phyloP scores from a whole-genome alignment of 2,329 filamentous ascomycete genomes.

The Botryosphaeria dothidea region DNA sequence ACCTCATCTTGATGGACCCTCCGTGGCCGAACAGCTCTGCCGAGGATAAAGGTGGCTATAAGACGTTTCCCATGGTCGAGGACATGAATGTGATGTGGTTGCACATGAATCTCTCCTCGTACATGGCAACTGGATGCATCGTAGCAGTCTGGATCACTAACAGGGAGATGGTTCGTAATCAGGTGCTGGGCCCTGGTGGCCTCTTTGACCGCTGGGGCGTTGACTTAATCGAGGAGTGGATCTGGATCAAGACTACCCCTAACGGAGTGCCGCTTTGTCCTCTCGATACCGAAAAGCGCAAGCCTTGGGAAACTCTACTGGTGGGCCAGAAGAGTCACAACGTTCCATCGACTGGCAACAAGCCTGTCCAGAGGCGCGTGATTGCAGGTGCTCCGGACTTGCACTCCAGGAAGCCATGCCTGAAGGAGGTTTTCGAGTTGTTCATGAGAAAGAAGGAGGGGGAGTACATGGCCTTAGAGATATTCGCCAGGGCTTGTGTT shows the following conservation, averaged over 20 bases:
- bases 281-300: conserved; percentile 65
- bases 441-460: conserved; percentile 41
- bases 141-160: conserved; percentile 80
- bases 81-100: conserved; percentile 48
- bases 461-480: conserved; percentile 64
- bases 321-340: conserved; percentile 50
- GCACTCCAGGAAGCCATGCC: conserved; percentile 76
- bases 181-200: conserved; percentile 57
- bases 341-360: neutral
- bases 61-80: conserved; percentile 49
- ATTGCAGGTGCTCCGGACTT: conserved; percentile 72
- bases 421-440: conserved; percentile 61
- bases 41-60: conserved; percentile 59
- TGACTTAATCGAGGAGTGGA: conserved; percentile 68
- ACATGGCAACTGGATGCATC: conserved; percentile 43
- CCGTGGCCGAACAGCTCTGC: conserved; percentile 82
- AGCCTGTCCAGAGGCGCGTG: conserved; percentile 52
- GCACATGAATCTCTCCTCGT: conserved; percentile 48
- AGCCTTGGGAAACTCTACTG: conserved; percentile 69
- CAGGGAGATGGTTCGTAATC: conserved; percentile 57
- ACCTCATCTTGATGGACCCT: conserved; percentile 72
- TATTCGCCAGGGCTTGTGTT: conserved; percentile 75
- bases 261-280: conserved; percentile 65
- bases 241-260: conserved; percentile 73
- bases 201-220: conserved; percentile 70